These are phyloP conservation scores for Epithemia pelagica DNA, from an alignment of 108 stramenopile genomes.

Conservation along the genomic window DNA sequence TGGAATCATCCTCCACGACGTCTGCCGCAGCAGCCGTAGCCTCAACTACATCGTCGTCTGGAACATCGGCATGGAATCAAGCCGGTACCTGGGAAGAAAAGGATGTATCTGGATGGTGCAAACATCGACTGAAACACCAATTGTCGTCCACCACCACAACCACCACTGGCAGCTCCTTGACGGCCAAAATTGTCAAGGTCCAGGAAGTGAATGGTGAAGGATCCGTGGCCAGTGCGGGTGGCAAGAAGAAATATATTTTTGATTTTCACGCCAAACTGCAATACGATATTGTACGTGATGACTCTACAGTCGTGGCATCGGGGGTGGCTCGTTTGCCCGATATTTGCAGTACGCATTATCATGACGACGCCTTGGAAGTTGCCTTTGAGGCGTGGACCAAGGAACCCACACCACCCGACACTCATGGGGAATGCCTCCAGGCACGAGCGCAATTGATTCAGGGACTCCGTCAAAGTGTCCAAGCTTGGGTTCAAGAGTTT, in stretches of 20 bases:
- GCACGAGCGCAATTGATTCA: slow-evolving; percentile 35
- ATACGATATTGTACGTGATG: slow-evolving; percentile 41
- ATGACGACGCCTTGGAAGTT: slow-evolving; percentile 58
- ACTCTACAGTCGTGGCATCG: slow-evolving; percentile 33
- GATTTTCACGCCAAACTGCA: slow-evolving; percentile 68
- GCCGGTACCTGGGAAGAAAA: slow-evolving; percentile 95
- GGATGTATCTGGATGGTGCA: slow-evolving; percentile 78
- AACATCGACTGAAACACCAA: slow-evolving; percentile 31
- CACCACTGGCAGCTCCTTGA: slow-evolving; percentile 9
- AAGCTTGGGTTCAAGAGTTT: slow-evolving; percentile 66
- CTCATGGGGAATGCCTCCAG: slow-evolving; percentile 14
- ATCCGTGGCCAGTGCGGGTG: slow-evolving; percentile 83
- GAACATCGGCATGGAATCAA: slow-evolving; percentile 77
- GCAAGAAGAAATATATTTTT: slow-evolving; percentile 92
- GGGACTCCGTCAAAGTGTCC: slow-evolving; percentile 55
- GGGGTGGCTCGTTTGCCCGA: slow-evolving; percentile 67
- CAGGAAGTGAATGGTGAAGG: slow-evolving; percentile 86
- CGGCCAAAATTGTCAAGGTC: slow-evolving; percentile 43
- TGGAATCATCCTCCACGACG: slow-evolving; percentile 27
- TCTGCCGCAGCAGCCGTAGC: slow-evolving; percentile 8
- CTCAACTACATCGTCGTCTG: slow-evolving; percentile 4
- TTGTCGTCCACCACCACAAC: slow-evolving; percentile 40
- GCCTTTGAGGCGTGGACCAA: slow-evolving; percentile 54
- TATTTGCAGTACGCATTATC: slow-evolving; percentile 58
- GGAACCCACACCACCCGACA: slow-evolving; percentile 17